These are phyloP conservation scores for Solanum bukasovii DNA, from an alignment of 257 asterid genomes.

Conservation along the genomic window DNA sequence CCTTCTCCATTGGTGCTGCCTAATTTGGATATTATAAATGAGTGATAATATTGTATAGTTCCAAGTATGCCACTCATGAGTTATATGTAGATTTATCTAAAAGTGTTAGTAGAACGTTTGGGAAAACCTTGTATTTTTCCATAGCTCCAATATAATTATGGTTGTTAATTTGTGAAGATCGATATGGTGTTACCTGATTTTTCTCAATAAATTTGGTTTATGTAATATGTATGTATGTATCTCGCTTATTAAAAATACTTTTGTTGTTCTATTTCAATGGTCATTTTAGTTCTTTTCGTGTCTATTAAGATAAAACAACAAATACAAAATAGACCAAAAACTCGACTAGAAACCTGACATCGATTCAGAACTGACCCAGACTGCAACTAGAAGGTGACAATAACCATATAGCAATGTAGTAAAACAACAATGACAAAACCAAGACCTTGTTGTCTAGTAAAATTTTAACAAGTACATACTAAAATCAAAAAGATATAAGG, in stretches of 20 bases:
- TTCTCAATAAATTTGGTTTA: background rate
- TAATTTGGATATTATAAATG: background rate
- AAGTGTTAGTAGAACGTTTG: background rate
- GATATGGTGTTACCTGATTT: background rate
- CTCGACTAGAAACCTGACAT: background rate
- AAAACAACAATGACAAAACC: background rate
- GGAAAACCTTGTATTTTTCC: background rate
- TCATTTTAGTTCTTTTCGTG: too few species aligned
- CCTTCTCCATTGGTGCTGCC: constrained; percentile 3
- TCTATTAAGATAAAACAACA: too few species aligned
- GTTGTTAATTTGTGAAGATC: background rate
- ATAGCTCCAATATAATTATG: background rate
- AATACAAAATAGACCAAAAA: background rate
- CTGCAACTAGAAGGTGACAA: fast-evolving
- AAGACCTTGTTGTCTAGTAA: too few species aligned
- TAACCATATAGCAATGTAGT: background rate
- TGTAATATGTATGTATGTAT: background rate
- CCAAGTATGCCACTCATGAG: background rate
- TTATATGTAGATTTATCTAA: background rate
- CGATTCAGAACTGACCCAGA: background rate
- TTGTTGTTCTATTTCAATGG: too few species aligned
- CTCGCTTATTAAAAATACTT: too few species aligned
- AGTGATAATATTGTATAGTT: background rate
- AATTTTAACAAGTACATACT: fast-evolving
- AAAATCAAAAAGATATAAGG: background rate